A percentile compares a stretch with the other conserved stretches of the same genome.
Conservation (phyloP, 2,329 filamentous ascomycete species). For the Emmonsia crescens region DNA sequence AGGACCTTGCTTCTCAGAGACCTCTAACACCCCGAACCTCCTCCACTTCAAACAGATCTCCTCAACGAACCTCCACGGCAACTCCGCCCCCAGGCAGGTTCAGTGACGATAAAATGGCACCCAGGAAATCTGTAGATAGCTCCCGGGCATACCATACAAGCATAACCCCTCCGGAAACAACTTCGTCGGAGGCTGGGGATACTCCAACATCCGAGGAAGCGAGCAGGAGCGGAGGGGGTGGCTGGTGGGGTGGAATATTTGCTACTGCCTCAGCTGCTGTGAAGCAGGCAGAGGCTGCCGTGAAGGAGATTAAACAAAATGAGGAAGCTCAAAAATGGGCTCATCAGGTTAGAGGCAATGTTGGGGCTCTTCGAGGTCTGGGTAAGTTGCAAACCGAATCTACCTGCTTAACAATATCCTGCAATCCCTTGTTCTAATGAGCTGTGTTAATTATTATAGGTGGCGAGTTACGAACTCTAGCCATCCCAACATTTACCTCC, state of each 20-base stretch:
- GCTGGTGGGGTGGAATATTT: slow-evolving; percentile 82
- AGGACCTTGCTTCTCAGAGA: slow-evolving; percentile 62
- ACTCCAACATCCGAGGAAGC: slow-evolving; percentile 47
- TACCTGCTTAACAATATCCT: not conserved
- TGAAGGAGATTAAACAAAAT: slow-evolving; percentile 91
- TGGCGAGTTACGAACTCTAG: slow-evolving; percentile 74
- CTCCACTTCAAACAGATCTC: slow-evolving; percentile 38
- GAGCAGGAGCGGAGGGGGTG: slow-evolving; percentile 50
- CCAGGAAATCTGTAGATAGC: slow-evolving; percentile 69
- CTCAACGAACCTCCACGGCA: slow-evolving; percentile 42
- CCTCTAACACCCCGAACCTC: slow-evolving; percentile 69
- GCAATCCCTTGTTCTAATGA: slow-evolving; percentile 5
- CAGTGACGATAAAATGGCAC: slow-evolving; percentile 53
- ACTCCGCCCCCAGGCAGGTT: slow-evolving; percentile 43
- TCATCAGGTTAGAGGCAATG: slow-evolving; percentile 83
- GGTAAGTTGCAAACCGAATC: slow-evolving; percentile 42
- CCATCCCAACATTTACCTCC: slow-evolving; percentile 87
- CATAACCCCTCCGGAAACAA: slow-evolving; percentile 52
- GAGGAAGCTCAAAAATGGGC: slow-evolving; percentile 96
- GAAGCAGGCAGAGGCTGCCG: slow-evolving; percentile 84
- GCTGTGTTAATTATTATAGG: slow-evolving; percentile 41
- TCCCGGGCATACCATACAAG: slow-evolving; percentile 58
- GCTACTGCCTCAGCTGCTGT: slow-evolving; percentile 63
- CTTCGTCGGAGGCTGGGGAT: slow-evolving; percentile 30
- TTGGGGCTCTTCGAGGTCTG: slow-evolving; percentile 63